Conservation (phyloP, 2,329 filamentous ascomycete genomes). For the Trichoderma sp. region DNA sequence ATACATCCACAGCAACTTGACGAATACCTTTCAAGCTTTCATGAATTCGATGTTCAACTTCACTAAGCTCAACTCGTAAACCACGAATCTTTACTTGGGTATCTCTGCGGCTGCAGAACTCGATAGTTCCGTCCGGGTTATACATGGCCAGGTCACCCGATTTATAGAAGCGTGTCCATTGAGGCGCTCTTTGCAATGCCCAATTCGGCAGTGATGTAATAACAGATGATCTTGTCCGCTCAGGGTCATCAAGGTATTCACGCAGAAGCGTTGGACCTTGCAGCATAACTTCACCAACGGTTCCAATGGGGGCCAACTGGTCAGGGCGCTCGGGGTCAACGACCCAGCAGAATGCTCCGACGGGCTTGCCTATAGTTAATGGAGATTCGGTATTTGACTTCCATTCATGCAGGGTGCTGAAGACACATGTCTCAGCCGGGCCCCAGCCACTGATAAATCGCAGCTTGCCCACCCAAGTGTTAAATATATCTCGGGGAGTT, state of each 20-base stretch:
- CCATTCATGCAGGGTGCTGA: constrained; percentile 20
- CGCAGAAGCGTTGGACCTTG: constrained; percentile 16
- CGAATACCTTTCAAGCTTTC: background rate
- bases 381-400: background rate
- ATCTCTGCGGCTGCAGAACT: constrained; percentile 13
- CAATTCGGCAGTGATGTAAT: constrained; percentile 32
- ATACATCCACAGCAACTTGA: constrained; percentile 2
- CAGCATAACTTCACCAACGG: constrained; percentile 1
- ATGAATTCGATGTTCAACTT: constrained; percentile 6
- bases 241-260: constrained; percentile 3
- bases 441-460: constrained; percentile 26
- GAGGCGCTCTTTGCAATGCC: constrained; percentile 25
- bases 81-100: constrained; percentile 16
- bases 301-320: background rate
- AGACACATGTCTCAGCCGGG: constrained; percentile 24
- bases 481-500: constrained; percentile 9
- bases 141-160: constrained; percentile 49
- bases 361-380: constrained; percentile 9
- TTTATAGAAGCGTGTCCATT: constrained; percentile 38
- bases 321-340: constrained; percentile 5
- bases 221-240: background rate
- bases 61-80: constrained; percentile 3
- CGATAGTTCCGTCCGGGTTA: constrained; percentile 27
- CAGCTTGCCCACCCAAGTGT: constrained; percentile 19
- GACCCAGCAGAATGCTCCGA: constrained; percentile 19